A percentile compares a stretch with the other conserved stretches of the same genome.
Conservation (phyloP, 148 eudicot species). For the Drosera capensis region DNA sequence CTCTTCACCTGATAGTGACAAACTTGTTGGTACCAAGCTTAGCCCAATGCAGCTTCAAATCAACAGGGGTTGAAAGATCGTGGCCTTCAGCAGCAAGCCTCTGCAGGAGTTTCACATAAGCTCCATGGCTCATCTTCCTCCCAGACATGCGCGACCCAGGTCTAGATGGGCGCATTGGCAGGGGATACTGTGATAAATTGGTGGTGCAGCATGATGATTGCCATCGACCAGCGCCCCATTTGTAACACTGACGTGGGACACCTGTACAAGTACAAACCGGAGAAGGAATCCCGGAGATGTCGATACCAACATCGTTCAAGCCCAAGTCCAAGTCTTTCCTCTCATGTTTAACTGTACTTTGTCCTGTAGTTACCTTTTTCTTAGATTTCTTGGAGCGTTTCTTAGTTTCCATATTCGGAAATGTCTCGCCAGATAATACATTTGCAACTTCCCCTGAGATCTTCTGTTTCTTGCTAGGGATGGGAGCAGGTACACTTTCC, state of each 20-base stretch:
- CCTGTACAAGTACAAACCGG: slow-evolving; percentile 64
- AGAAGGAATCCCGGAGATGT: slow-evolving; percentile 30
- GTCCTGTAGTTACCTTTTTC: slow-evolving; percentile 10
- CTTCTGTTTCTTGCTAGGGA: slow-evolving; percentile 24
- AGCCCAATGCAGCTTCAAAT: slow-evolving; percentile 62
- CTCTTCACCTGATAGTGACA: slow-evolving; percentile 32
- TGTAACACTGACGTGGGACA: slow-evolving; percentile 36
- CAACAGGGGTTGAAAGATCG: slow-evolving; percentile 42
- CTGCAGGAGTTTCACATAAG: slow-evolving; percentile 40
- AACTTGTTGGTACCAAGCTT: slow-evolving; percentile 62
- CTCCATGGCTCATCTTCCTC: slow-evolving; percentile 60
- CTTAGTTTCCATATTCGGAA: slow-evolving; percentile 18
- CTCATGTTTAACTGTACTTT: slow-evolving; percentile 16
- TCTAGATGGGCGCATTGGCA: slow-evolving; percentile 37
- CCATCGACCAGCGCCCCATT: slow-evolving; percentile 58
- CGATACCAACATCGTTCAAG: slow-evolving; percentile 18
- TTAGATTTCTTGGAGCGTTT: slow-evolving; percentile 19
- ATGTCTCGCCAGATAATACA: slow-evolving; percentile 8
- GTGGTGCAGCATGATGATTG: slow-evolving; percentile 56
- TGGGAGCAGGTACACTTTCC: slow-evolving; percentile 10
- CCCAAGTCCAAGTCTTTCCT: slow-evolving; percentile 21
- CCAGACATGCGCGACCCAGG: slow-evolving; percentile 42
- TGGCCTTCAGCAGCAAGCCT: slow-evolving; percentile 39
- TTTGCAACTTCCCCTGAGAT: slow-evolving; percentile 10
- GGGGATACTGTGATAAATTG: slow-evolving; percentile 45